These are phyloP conservation scores for Scedosporium boydii DNA, from an alignment of 2,329 filamentous ascomycete genomes.

Conservation along the genomic window DNA sequence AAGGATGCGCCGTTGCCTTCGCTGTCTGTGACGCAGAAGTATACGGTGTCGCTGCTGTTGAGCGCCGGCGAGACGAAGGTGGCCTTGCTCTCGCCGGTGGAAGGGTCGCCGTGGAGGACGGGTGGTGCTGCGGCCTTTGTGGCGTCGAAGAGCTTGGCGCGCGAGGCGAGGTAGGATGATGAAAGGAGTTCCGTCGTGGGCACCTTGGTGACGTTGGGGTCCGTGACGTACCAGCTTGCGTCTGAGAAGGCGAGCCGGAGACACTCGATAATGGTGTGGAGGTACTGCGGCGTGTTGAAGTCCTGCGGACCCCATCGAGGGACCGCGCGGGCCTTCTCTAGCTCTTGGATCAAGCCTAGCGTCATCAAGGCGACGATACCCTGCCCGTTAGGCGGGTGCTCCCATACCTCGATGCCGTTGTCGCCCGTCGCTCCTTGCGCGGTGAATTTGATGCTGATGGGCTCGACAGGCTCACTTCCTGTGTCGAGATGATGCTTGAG, in stretches of 20 bases:
- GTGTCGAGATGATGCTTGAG: conserved; percentile 60
- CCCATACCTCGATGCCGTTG: conserved; percentile 72
- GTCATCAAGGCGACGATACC: conserved; percentile 94
- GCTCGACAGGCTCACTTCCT: conserved; percentile 69
- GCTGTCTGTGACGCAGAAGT: conserved; percentile 76
- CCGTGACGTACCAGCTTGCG: conserved; percentile 80
- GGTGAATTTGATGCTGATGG: conserved; percentile 72
- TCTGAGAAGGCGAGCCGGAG: conserved; percentile 88
- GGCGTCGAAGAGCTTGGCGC: conserved; percentile 49
- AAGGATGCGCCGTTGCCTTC: conserved; percentile 88
- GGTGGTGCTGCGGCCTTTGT: conserved; percentile 55
- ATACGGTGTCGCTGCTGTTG: conserved; percentile 84
- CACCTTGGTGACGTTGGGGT: conserved; percentile 63
- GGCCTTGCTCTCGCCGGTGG: neutral
- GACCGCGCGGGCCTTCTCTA: conserved; percentile 68
- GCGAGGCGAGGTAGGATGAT: conserved; percentile 62
- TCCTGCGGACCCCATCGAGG: conserved; percentile 58
- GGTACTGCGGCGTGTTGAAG: conserved; percentile 72
- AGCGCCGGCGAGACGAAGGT: conserved; percentile 58
- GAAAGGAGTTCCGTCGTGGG: conserved; percentile 63
- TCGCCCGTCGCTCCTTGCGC: conserved; percentile 43
- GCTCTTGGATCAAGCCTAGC: conserved; percentile 78
- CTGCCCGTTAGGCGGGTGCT: conserved; percentile 93
- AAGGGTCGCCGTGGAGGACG: conserved; percentile 52
- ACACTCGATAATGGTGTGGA: conserved; percentile 81